Evolutionary conservation across 345 rosid species (phyloP).

Genomic region (Anastatica hierochuntica): DNA sequence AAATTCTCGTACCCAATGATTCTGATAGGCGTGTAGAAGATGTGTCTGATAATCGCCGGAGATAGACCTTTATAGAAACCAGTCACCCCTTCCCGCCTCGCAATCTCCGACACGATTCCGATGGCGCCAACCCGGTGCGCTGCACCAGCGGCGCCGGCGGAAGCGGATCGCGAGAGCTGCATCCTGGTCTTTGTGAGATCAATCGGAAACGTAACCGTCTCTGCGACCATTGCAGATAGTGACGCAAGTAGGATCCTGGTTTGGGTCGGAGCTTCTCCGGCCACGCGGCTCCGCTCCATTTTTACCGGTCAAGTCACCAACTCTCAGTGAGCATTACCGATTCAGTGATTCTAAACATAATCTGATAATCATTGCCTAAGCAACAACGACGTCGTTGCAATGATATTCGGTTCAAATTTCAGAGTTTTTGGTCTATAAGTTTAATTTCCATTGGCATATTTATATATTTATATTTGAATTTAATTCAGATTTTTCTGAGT

Average conservation of each 20-base stretch:
- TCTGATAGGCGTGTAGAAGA: constrained; percentile 73
- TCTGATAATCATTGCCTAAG: too few relatives aligned
- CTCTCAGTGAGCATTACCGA: too few relatives aligned
- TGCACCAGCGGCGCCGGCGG: constrained; percentile 18
- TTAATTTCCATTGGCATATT: too few relatives aligned
- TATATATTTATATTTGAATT: too few relatives aligned
- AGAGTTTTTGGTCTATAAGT: too few relatives aligned
- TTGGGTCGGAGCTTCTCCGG: constrained; percentile 20
- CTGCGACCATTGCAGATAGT: constrained; percentile 75
- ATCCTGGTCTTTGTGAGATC: constrained; percentile 81
- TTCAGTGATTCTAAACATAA: too few relatives aligned
- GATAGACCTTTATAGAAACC: constrained; percentile 67
- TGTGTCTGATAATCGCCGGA: constrained; percentile 67
- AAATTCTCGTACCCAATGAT: constrained; percentile 76
- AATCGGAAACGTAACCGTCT: constrained; percentile 69
- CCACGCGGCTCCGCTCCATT: constrained; percentile 16
- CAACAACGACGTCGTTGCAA: too few relatives aligned
- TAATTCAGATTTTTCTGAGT: too few relatives aligned
- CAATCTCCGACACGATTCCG: constrained; percentile 40
- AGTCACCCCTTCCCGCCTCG: constrained; percentile 38
- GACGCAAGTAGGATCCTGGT: constrained; percentile 51
- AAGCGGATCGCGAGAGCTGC: constrained; percentile 39
- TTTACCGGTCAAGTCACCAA: too few relatives aligned
- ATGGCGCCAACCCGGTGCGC: constrained; percentile 13
- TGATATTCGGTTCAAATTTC: too few relatives aligned